Conservation (phyloP, 1,284 basidiomycete species). For the Melanopsichium pennsylvanicum region DNA sequence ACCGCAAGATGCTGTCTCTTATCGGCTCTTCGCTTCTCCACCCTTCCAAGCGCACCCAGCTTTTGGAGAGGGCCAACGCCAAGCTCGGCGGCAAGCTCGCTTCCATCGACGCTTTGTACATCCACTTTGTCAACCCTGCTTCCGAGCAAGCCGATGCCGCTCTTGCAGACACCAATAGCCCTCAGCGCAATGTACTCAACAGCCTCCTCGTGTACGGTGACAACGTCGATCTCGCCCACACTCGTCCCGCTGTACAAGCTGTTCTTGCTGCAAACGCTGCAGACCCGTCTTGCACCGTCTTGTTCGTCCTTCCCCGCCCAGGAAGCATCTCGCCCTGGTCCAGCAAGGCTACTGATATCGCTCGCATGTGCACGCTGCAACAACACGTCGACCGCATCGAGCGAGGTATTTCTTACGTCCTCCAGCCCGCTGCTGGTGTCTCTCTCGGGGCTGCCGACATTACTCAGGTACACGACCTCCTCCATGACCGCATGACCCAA, state of each 20-base stretch:
- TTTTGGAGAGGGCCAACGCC: constrained; percentile 75
- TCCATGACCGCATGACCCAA: constrained; percentile 93
- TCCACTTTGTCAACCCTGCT: constrained; percentile 81
- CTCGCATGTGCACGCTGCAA: constrained; percentile 78
- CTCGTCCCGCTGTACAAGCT: constrained; percentile 68
- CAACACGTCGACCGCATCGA: constrained; percentile 80
- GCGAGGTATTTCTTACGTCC: constrained; percentile 78
- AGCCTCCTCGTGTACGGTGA: constrained; percentile 89
- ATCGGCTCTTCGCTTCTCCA: constrained; percentile 66
- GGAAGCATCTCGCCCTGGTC: constrained; percentile 88
- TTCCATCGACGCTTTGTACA: constrained; percentile 81
- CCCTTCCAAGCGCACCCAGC: constrained; percentile 73
- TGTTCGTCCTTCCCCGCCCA: constrained; percentile 60
- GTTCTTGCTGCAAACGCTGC: constrained; percentile 33
- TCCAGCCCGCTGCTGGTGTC: constrained; percentile 70
- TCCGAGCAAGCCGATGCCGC: constrained; percentile 70
- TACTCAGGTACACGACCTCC: constrained; percentile 29
- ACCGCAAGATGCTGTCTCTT: constrained; percentile 57
- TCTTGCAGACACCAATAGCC: constrained; percentile 70
- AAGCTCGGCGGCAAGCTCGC: constrained; percentile 66
- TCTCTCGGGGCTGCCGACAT: constrained; percentile 40
- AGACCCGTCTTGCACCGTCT: constrained; percentile 67
- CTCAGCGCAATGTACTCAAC: constrained; percentile 73
- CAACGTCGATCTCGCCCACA: constrained; percentile 71
- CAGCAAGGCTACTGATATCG: constrained; percentile 94